Percentiles rank a stretch among this genome's conserved stretches.
Evolutionary conservation across 1,284 basidiomycete species (phyloP).

Genomic region (Prillingera fragicola): DNA sequence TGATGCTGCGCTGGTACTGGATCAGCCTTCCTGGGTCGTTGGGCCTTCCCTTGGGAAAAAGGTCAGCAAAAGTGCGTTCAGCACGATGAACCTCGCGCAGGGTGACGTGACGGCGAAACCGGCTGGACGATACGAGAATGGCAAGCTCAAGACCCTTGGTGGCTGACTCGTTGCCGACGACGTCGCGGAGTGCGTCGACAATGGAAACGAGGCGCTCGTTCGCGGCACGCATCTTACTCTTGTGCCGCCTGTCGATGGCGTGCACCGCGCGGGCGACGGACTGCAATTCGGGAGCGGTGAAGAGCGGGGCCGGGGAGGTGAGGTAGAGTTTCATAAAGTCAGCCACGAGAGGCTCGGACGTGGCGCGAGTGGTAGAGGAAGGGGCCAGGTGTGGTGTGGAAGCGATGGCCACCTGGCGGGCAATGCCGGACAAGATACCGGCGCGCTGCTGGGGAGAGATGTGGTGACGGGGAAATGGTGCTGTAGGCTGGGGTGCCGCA

Average conservation of each 20-base stretch:
- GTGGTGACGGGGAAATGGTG: slow-evolving; percentile 3
- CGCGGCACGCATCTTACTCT: slow-evolving; percentile 3
- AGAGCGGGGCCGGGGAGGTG: slow-evolving; percentile 21
- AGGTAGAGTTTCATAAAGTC: slow-evolving; percentile 27
- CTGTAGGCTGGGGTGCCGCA: too few relatives aligned
- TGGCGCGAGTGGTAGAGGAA: neutral
- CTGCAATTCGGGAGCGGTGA: slow-evolving; percentile 27
- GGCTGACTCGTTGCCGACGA: slow-evolving; percentile 9
- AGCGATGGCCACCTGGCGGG: too few relatives aligned
- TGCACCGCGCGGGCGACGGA: slow-evolving; percentile 18
- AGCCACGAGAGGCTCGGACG: slow-evolving; percentile 19
- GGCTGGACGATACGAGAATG: slow-evolving; percentile 11
- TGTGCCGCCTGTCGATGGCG: slow-evolving; percentile 14
- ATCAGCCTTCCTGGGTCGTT: slow-evolving; percentile 6
- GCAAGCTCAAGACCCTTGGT: slow-evolving; percentile 16
- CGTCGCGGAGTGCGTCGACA: slow-evolving; percentile 20
- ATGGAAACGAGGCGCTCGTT: slow-evolving; percentile 22
- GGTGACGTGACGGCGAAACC: slow-evolving; percentile 6
- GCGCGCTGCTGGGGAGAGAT: slow-evolving; percentile 13
- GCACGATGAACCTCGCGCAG: slow-evolving; percentile 13
- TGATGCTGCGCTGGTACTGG: slow-evolving; percentile 22
- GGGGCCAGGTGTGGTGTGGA: too few relatives aligned
- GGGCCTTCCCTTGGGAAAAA: slow-evolving; percentile 10
- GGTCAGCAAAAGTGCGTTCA: slow-evolving; percentile 14
- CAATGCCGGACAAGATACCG: slow-evolving; percentile 10